Evolutionary conservation across 2,329 filamentous ascomycete species (phyloP).

Genomic region (Pezicula rhizophila): DNA sequence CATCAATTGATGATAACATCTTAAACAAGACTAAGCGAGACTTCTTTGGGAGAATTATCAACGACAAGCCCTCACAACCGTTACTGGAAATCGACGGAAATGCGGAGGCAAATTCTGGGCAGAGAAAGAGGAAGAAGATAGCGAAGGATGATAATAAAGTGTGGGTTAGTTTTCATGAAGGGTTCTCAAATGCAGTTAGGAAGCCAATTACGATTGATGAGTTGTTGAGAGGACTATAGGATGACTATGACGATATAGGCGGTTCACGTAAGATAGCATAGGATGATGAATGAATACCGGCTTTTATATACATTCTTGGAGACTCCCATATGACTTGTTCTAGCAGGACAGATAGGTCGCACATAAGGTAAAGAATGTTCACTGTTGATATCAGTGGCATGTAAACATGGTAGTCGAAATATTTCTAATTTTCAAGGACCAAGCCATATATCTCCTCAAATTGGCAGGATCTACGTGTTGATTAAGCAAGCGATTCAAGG

Average conservation of each 20-base stretch:
- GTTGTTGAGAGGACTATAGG: conserved; percentile 61
- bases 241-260: not conserved
- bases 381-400: too few species aligned
- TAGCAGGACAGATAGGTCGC: too few species aligned
- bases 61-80: conserved; percentile 32
- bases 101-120: conserved; percentile 56
- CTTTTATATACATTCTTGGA: too few species aligned
- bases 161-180: conserved; percentile 88
- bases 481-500: too few species aligned
- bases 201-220: conserved; percentile 81
- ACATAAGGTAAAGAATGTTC: too few species aligned
- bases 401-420: too few species aligned
- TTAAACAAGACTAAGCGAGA: conserved; percentile 57
- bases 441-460: too few species aligned
- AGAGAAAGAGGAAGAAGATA: conserved; percentile 25
- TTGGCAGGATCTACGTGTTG: too few species aligned
- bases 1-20: conserved; percentile 1
- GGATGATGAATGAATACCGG: too few species aligned
- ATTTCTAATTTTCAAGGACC: too few species aligned
- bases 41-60: conserved; percentile 76
- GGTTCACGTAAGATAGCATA: not conserved
- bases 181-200: conserved; percentile 84
- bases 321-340: too few species aligned
- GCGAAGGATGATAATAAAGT: conserved; percentile 51
- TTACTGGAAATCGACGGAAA: conserved; percentile 37